Evolutionary conservation across 371 early-diverging fungal genomes (phyloP).

Genomic region (Mortierella sp.): DNA sequence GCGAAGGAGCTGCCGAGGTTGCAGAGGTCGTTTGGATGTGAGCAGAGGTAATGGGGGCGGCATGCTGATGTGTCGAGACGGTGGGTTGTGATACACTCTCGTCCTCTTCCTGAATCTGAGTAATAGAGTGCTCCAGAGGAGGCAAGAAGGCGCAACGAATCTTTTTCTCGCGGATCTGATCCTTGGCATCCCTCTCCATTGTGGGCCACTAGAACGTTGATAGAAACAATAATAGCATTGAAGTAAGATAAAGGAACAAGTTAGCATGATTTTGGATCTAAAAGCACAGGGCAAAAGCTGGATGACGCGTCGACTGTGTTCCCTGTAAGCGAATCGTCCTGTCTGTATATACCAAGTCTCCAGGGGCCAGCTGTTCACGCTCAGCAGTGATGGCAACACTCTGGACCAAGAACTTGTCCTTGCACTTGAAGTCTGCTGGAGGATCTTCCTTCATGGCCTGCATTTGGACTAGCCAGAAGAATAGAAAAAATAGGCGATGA

Average conservation of each 20-base stretch:
- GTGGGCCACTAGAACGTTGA: conserved; percentile 69
- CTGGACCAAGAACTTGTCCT: conserved; percentile 96
- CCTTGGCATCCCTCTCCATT: conserved; percentile 62
- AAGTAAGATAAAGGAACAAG: neutral
- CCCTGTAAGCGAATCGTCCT: neutral
- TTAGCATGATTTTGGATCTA: neutral
- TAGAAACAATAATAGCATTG: neutral
- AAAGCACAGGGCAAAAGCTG: neutral
- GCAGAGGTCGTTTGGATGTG: neutral
- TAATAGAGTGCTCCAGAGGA: conserved; percentile 27
- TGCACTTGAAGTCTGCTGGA: conserved; percentile 84
- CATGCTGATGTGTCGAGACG: neutral
- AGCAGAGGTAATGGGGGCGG: neutral
- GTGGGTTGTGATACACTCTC: conserved; percentile 4
- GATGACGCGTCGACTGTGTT: neutral
- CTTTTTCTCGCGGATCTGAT: conserved; percentile 69
- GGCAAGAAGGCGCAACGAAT: conserved; percentile 68
- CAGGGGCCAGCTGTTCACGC: conserved; percentile 47
- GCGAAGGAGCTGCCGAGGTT: conserved; percentile 16
- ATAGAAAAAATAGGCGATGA: neutral
- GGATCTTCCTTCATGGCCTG: conserved; percentile 90
- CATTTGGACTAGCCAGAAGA: conserved; percentile 72
- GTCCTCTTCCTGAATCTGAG: conserved; percentile 33
- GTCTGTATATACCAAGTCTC: conserved; percentile 59
- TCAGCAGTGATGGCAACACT: conserved; percentile 75